Evolutionary conservation across 352 stramenopile genomes (phyloP).

Genomic region (Globisporangium paddicum): DNA sequence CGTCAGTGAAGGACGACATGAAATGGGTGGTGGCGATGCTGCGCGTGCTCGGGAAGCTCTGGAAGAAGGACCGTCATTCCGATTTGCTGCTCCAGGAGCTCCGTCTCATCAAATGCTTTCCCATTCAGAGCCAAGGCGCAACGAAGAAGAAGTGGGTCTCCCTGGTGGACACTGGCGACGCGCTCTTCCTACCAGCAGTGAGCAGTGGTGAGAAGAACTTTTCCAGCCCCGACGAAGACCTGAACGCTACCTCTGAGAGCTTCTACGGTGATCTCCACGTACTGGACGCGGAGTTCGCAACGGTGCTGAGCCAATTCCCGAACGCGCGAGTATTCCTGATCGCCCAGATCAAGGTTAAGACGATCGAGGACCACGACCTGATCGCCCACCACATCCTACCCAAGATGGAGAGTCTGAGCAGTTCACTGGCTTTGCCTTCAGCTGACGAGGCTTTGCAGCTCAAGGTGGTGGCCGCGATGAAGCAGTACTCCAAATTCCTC

Average conservation of each 20-base stretch:
- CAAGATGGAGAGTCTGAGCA: slow-evolving; percentile 18
- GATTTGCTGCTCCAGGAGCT: slow-evolving; percentile 54
- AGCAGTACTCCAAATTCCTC: slow-evolving; percentile 31
- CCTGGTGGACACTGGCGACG: slow-evolving; percentile 34
- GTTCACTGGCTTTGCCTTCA: background rate
- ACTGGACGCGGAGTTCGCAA: slow-evolving; percentile 37
- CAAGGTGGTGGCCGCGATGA: background rate
- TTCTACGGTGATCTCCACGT: slow-evolving; percentile 41
- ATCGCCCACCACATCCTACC: slow-evolving; percentile 60
- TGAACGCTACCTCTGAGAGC: slow-evolving; percentile 10
- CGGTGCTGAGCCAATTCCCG: slow-evolving; percentile 17
- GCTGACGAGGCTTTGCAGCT: background rate
- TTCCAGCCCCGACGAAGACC: background rate
- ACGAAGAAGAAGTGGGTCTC: slow-evolving; percentile 31
- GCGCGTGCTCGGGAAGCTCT: slow-evolving; percentile 48
- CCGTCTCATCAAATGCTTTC: slow-evolving; percentile 70
- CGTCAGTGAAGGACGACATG: slow-evolving; percentile 27
- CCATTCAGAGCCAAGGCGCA: slow-evolving; percentile 20
- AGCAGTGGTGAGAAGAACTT: slow-evolving; percentile 3
- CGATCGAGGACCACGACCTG: slow-evolving; percentile 68
- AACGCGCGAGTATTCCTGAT: slow-evolving; percentile 46
- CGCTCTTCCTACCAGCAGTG: slow-evolving; percentile 16
- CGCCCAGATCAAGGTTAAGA: slow-evolving; percentile 49
- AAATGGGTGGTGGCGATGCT: slow-evolving; percentile 39
- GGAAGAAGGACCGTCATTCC: slow-evolving; percentile 44